These are phyloP conservation scores for Vitellaria paradoxa DNA, from an alignment of 179 eudicot genomes.

Conservation along the genomic window DNA sequence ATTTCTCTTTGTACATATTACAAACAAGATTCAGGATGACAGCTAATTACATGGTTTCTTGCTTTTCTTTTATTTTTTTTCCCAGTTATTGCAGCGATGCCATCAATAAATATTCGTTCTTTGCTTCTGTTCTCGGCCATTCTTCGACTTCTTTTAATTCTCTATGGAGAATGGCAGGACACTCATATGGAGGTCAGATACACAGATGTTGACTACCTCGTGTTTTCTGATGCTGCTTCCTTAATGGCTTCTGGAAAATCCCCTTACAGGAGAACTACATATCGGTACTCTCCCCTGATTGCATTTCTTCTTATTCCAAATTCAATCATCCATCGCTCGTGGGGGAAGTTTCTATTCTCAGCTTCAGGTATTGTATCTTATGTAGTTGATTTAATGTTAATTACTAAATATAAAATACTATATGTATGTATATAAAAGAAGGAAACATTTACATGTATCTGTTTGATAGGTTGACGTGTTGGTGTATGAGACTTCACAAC, in stretches of 20 bases:
- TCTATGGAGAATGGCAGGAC: slow-evolving; percentile 98
- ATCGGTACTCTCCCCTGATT: slow-evolving; percentile 86
- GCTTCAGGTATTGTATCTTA: slow-evolving; percentile 61
- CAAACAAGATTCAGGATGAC: background rate
- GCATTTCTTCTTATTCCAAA: slow-evolving; percentile 81
- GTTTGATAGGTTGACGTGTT: background rate
- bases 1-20: background rate
- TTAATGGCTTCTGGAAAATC: slow-evolving; percentile 71
- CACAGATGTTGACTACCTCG: slow-evolving; percentile 90
- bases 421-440: too few relatives aligned
- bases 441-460: background rate
- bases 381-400: background rate
- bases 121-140: slow-evolving; percentile 61
- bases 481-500: background rate
- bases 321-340: slow-evolving; percentile 65
- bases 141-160: slow-evolving; percentile 61
- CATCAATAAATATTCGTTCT: slow-evolving; percentile 34
- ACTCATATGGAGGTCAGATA: slow-evolving; percentile 92
- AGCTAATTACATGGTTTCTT: background rate
- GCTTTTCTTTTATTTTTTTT: background rate
- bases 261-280: slow-evolving; percentile 80
- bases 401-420: background rate
- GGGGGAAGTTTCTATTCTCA: slow-evolving; percentile 91
- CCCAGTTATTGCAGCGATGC: slow-evolving; percentile 19
- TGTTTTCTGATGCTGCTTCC: slow-evolving; percentile 93